Evolutionary conservation across 805 yeast species (phyloP), one percentile per base, ranked within the genome.

Genomic region (Scheffersomyces stipitis): DNA sequence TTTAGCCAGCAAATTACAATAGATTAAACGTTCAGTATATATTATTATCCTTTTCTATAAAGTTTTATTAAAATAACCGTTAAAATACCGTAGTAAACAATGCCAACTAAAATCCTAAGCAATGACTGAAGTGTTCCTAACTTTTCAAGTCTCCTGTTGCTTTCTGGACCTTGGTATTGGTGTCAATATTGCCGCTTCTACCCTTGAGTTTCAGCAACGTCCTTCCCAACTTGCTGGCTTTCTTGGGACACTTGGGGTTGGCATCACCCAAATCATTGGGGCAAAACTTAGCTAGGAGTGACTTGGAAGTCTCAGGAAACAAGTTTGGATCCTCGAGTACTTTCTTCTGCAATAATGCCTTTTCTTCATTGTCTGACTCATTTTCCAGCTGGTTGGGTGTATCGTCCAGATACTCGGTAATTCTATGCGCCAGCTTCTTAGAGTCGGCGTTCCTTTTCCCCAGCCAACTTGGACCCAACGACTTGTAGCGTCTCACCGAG

Each of bases 1-100:
- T 35, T 61, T 76, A 46, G 49, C 41, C 8, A 17, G 44, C 15
- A 53, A 52, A 33, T 42, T 52, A 15, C 33, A 45, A n/a, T 50
- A 31, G 29, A 16, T 18, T 29, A 12, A 7, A 31, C 10, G n/a
- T n/a, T n/a, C n/a, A n/a, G n/a, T n/a, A n/a, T n/a, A n/a, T n/a
- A n/a, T n/a, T n/a, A n/a, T n/a, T n/a, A n/a, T n/a, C n/a, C n/a
- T n/a, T n/a, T n/a, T n/a, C n/a, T n/a, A n/a, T n/a, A n/a, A n/a
- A n/a, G n/a, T n/a, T n/a, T n/a, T n/a, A n/a, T n/a, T n/a, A n/a
- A n/a, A n/a, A n/a, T n/a, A n/a, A n/a, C n/a, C n/a, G n/a, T n/a
- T n/a, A n/a, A n/a, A n/a, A n/a, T n/a, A n/a, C n/a, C n/a, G n/a
- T n/a, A n/a, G n/a, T n/a, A n/a, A n/a, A n/a, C n/a, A n/a, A n/a